Evolutionary conservation across 1,139 yeast species (phyloP).

Genomic region (Candida dubliniensis): DNA sequence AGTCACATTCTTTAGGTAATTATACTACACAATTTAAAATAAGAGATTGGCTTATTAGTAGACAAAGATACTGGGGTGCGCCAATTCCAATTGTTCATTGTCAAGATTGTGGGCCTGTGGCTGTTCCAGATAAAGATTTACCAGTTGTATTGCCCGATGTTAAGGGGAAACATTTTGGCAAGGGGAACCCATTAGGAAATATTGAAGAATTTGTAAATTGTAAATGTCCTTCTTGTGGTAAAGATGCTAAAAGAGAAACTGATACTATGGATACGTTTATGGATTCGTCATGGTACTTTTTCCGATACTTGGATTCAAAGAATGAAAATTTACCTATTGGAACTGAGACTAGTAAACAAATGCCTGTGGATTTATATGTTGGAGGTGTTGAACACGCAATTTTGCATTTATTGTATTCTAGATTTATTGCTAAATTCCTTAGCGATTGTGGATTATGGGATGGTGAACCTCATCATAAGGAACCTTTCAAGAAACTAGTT

Average conservation of each 20-base stretch:
- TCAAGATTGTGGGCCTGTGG: constrained; percentile 77
- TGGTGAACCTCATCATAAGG: constrained; percentile 50
- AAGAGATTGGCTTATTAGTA: constrained; percentile 90
- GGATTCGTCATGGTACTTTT: constrained; percentile 96
- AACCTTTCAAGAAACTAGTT: constrained; percentile 75
- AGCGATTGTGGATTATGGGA: constrained; percentile 58
- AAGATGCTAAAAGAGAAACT: constrained; percentile 79
- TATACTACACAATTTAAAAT: constrained; percentile 58
- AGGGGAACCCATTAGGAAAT: constrained; percentile 72
- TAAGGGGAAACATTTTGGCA: constrained; percentile 39
- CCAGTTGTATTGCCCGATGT: constrained; percentile 79
- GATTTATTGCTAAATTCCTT: constrained; percentile 82
- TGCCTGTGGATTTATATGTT: constrained; percentile 88
- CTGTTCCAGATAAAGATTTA: constrained; percentile 82
- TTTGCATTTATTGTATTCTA: constrained; percentile 77
- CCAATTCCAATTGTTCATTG: constrained; percentile 96
- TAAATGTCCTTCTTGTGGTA: constrained; percentile 74
- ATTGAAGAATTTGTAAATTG: constrained; percentile 71
- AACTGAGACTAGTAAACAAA: constrained; percentile 47
- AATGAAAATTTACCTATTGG: constrained; percentile 58
- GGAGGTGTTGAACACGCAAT: constrained; percentile 99
- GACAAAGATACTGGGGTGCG: constrained; percentile 98
- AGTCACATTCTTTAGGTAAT: constrained; percentile 41
- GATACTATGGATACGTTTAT: constrained; percentile 99
- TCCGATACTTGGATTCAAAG: constrained; percentile 76